Evolutionary conservation across 2,329 filamentous ascomycete species (phyloP), one percentile per base, ranked within the genome.

Genomic region (Penicillium sclerotiorum): DNA sequence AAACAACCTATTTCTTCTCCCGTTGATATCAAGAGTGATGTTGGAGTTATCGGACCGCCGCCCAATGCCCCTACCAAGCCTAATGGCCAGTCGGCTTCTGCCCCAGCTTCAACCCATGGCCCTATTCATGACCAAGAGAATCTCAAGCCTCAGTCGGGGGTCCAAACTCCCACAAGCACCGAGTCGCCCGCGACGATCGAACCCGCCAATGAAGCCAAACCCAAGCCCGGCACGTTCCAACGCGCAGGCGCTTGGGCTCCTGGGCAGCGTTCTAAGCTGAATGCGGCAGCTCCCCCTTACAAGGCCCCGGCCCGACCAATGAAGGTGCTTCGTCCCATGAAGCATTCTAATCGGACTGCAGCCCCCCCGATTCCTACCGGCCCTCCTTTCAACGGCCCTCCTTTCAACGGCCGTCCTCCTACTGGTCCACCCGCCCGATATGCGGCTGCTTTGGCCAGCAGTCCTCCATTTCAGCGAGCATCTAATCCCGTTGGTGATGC

Each of bases 401-500:
- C n/a, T n/a, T n/a, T n/a, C n/a, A n/a, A n/a, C n/a, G n/a, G n/a
- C n/a, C n/a, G n/a, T n/a, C n/a, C n/a, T n/a, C n/a, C n/a, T n/a
- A n/a, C n/a, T n/a, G n/a, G n/a, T n/a, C n/a, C n/a, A n/a, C n/a
- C n/a, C n/a, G n/a, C n/a, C n/a, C n/a, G n/a, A n/a, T n/a, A n/a
- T n/a, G n/a, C n/a, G n/a, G n/a, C n/a, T n/a, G n/a, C n/a, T n/a
- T n/a, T n/a, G n/a, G n/a, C n/a, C n/a, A 49, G 62, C 12, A 65
- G 9, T 21, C 15, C 40, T 60, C n/a, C 43, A 37, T 80, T 80
- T 60, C 75, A 82, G 13, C 81, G 84, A 49, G 80, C 84, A 6
- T 78, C 84, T 25, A 97, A 97, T 65, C 93, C 94, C 0, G 83
- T 96, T 15, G 93, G 93, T 8, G 89, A 89, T n/a, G 93, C 89